phyloP scores from a whole-genome alignment of 345 rosid species.

The Eucalyptus tenuipes region DNA sequence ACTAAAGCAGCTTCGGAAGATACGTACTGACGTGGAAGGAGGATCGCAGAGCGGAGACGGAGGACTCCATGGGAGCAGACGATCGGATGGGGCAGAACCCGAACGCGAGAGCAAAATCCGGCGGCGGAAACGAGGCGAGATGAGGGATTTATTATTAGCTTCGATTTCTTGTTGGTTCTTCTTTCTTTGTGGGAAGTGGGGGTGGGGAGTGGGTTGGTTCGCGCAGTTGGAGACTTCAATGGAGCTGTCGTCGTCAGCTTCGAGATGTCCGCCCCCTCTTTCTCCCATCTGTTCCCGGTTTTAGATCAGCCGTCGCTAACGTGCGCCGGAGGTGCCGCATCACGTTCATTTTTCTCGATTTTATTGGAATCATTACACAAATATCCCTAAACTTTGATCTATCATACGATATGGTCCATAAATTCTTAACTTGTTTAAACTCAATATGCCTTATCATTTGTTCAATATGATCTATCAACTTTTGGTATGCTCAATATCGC shows the following conservation, averaged over 20 bases:
- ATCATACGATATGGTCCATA: rapidly evolving
- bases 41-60: conserved; percentile 44
- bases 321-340: not conserved
- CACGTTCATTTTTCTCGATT: not conserved
- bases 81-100: not conserved
- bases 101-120: not conserved
- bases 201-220: not conserved
- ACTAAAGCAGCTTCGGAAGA: not conserved
- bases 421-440: not conserved
- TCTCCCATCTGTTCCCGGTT: not conserved
- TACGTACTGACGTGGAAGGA: conserved; percentile 40
- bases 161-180: not conserved
- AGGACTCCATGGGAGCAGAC: conserved; percentile 52
- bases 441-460: too few species aligned
- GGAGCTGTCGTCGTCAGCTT: not conserved
- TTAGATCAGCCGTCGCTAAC: not conserved
- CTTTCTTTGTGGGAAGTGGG: not conserved
- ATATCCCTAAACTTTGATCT: rapidly evolving
- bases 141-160: not conserved
- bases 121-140: not conserved
- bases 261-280: conserved; percentile 25
- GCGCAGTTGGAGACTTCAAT: not conserved
- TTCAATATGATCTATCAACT: not conserved
- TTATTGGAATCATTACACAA: not conserved
- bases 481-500: rapidly evolving